Base-by-base conservation (phyloP, 306 rosid species). In the Lotus japonicus region DNA sequence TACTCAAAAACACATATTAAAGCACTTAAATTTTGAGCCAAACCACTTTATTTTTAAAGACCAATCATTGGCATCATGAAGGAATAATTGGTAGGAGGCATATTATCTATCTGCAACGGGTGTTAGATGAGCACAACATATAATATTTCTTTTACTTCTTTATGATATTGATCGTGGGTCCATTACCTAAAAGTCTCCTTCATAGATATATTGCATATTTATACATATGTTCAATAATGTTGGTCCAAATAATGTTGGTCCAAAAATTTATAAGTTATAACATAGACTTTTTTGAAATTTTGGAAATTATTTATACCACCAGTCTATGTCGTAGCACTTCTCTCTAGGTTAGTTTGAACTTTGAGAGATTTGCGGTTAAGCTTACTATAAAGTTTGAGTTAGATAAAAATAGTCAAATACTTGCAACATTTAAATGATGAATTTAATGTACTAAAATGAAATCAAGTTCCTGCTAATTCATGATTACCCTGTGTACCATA, bases 81-180 rank as follows among this genome's bases (percentile, higher is more conserved):
- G 80, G 86, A 88, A 84, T 84, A 83, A 88, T 79, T 71, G 83
- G 90, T 91, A 68, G 85, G 82, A 86, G 77, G 86, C 90, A 83
- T 81, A 82, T 75, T 77, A 86, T 31, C 36, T 31, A 31, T 81
- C 80, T 80, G 66, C 82, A 87, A 85, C 51, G 79, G 75, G 70
- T 63, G 77, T 86, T 76, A 72, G 88, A 84, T 60, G 80, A 76
- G 82, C 72, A 61, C 71, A 58, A 74, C 50, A 70, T 77, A 71
- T 62, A 69, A 58, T 77, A 76, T 68, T 84, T 66, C 71, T 62
- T 72, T 68, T 42, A 45, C 55, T 71, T 75, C 69, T 71, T 55
- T 65, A 73, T 76, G 46, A 74, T 64, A 69, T 45, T 17, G 23
- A 57, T 70, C 53, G 73, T 84, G 83, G 84, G 84, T 79, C 86